Percentiles rank a stretch among this genome's conserved stretches.
Evolutionary conservation across 2,329 filamentous ascomycete genomes (phyloP).

Genomic region (Fusarium illudens): DNA sequence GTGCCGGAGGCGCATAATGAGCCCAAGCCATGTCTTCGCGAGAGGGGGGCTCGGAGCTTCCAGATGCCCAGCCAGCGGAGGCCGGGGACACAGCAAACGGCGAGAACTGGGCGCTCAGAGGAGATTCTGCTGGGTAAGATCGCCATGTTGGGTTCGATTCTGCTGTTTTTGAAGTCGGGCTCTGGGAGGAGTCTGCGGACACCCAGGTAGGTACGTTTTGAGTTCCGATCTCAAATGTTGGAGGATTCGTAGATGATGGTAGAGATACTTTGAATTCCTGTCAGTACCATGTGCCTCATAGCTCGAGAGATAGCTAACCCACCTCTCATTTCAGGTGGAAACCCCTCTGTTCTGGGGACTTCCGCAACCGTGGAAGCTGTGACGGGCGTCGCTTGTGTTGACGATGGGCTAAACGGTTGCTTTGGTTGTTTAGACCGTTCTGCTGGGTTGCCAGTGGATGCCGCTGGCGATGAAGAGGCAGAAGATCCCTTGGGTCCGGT

Average conservation of each 20-base stretch:
- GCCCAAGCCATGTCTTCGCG: constrained; percentile 58
- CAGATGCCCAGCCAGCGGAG: constrained; percentile 52
- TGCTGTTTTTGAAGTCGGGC: constrained; percentile 51
- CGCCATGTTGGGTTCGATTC: constrained; percentile 59
- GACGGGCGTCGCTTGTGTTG: constrained; percentile 54
- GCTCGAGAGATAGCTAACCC: constrained; percentile 44
- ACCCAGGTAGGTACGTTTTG: constrained; percentile 56
- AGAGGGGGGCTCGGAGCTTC: constrained; percentile 47
- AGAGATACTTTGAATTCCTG: constrained; percentile 12
- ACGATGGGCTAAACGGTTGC: constrained; percentile 54
- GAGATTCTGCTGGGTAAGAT: constrained; percentile 59
- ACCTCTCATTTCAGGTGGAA: constrained; percentile 55
- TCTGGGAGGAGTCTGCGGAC: constrained; percentile 52
- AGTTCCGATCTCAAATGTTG: constrained; percentile 46
- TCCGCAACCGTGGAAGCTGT: constrained; percentile 57
- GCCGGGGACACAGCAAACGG: constrained; percentile 57
- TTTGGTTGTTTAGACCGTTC: constrained; percentile 50
- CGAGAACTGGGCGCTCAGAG: constrained; percentile 60
- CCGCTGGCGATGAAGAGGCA: constrained; percentile 59
- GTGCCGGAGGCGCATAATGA: constrained; percentile 51
- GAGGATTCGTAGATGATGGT: constrained; percentile 15
- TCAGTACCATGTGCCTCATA: constrained; percentile 10
- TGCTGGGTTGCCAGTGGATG: constrained; percentile 52
- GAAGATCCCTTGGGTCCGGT: constrained; percentile 54
- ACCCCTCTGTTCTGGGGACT: constrained; percentile 48